A percentile compares a stretch with the other conserved stretches of the same genome.
Evolutionary conservation across 306 rosid species (phyloP).

Genomic region (Acacia confusa): DNA sequence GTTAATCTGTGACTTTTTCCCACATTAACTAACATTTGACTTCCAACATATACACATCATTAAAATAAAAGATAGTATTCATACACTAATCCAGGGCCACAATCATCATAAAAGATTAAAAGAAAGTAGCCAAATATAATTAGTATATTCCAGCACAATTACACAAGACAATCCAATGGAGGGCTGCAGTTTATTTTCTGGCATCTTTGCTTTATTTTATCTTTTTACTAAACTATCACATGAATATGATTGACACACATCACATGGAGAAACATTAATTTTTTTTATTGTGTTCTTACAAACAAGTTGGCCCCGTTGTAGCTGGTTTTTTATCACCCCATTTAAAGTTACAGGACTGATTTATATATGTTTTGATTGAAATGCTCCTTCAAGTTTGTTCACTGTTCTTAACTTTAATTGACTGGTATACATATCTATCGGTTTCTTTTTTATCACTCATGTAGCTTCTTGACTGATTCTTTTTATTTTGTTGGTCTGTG

Average conservation of each 20-base stretch:
- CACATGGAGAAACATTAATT: not conserved
- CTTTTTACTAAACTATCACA: too few species aligned
- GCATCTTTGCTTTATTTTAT: too few species aligned
- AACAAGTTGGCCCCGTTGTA: not conserved
- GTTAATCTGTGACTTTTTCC: too few species aligned
- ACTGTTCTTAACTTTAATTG: not conserved
- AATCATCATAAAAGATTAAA: not conserved
- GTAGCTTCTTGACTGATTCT: not conserved
- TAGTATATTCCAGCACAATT: not conserved
- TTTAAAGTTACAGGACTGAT: too few species aligned
- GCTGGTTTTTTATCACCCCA: not conserved
- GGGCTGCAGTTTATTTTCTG: too few species aligned
- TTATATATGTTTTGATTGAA: too few species aligned
- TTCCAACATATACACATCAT: not conserved
- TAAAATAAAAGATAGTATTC: not conserved
- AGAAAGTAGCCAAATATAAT: not conserved
- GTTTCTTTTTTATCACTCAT: not conserved
- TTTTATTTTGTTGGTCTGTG: not conserved
- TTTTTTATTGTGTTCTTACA: not conserved
- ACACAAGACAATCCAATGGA: not conserved
- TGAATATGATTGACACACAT: too few species aligned
- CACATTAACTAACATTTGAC: not conserved
- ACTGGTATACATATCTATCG: not conserved
- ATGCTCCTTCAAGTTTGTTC: not conserved
- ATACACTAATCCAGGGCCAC: not conserved